Conservation (phyloP, 2,329 filamentous ascomycete genomes). For the Paramyrothecium roridum region DNA sequence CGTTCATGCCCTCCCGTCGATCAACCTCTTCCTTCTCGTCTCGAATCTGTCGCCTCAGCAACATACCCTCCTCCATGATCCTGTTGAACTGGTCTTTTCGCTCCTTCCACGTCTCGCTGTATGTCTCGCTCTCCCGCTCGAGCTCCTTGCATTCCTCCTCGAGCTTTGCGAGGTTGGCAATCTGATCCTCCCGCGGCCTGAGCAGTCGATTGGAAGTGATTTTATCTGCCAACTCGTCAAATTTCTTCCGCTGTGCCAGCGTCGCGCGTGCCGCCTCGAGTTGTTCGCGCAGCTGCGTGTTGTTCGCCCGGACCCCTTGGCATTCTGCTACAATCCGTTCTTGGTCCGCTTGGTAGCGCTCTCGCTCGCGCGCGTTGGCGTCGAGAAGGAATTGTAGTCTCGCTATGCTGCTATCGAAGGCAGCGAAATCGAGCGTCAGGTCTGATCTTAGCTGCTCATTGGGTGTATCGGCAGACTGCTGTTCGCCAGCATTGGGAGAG, state of each 20-base stretch:
- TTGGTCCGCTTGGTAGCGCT: constrained; percentile 80
- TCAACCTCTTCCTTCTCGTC: constrained; percentile 96
- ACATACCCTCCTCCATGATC: constrained; percentile 89
- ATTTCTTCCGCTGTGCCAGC: constrained; percentile 75
- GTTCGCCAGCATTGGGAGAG: constrained; percentile 32
- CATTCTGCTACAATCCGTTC: constrained; percentile 75
- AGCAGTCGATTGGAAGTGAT: constrained; percentile 80
- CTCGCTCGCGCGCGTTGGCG: constrained; percentile 79
- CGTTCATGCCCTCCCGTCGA: constrained; percentile 76
- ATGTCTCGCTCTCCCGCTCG: constrained; percentile 78
- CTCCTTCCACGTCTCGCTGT: constrained; percentile 80
- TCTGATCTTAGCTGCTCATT: constrained; percentile 72
- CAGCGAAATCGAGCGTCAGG: constrained; percentile 81
- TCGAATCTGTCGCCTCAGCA: constrained; percentile 78
- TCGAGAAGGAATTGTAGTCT: constrained; percentile 84
- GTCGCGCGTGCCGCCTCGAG: constrained; percentile 74
- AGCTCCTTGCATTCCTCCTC: constrained; percentile 86
- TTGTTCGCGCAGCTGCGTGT: constrained; percentile 66
- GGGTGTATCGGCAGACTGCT: constrained; percentile 40
- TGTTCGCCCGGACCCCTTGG: constrained; percentile 73
- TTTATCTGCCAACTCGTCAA: constrained; percentile 83
- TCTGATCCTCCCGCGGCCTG: constrained; percentile 80
- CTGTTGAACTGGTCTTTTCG: constrained; percentile 80
- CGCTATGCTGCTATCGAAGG: constrained; percentile 81
- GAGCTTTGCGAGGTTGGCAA: constrained; percentile 72